These are phyloP conservation scores for Cryptosporidium andersoni DNA, from an alignment of 169 alveolate species.

Conservation along the genomic window DNA sequence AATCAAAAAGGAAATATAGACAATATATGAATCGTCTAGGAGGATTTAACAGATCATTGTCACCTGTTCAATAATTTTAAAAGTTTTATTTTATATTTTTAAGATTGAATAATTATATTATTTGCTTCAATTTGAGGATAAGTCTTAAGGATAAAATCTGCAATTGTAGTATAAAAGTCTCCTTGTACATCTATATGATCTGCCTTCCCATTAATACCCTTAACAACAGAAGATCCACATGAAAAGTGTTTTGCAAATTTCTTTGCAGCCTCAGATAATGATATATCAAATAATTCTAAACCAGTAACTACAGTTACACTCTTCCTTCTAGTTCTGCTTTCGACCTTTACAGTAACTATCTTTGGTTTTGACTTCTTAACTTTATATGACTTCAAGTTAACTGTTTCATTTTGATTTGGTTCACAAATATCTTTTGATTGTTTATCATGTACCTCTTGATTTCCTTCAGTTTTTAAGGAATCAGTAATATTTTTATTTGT, in stretches of 20 bases:
- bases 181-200: constrained; percentile 75
- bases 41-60: constrained; percentile 90
- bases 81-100: neutral
- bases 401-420: constrained; percentile 34
- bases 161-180: constrained; percentile 43
- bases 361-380: constrained; percentile 32
- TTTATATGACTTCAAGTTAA: neutral
- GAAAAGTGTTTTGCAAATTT: constrained; percentile 85
- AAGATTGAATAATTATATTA: constrained; percentile 26
- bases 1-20: constrained; percentile 88
- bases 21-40: constrained; percentile 94
- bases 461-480: constrained; percentile 1
- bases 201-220: constrained; percentile 82
- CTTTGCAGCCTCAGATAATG: constrained; percentile 85
- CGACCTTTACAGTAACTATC: constrained; percentile 79
- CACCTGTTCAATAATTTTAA: constrained; percentile 77
- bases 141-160: constrained; percentile 45
- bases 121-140: constrained; percentile 42
- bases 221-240: constrained; percentile 87
- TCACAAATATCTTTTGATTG: constrained; percentile 32
- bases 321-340: constrained; percentile 83
- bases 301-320: constrained; percentile 85
- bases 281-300: constrained; percentile 82
- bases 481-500: constrained; percentile 13
- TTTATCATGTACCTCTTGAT: neutral